Evolutionary conservation across 2,329 filamentous ascomycete species (phyloP).

Genomic region (Aspergillus sp.): DNA sequence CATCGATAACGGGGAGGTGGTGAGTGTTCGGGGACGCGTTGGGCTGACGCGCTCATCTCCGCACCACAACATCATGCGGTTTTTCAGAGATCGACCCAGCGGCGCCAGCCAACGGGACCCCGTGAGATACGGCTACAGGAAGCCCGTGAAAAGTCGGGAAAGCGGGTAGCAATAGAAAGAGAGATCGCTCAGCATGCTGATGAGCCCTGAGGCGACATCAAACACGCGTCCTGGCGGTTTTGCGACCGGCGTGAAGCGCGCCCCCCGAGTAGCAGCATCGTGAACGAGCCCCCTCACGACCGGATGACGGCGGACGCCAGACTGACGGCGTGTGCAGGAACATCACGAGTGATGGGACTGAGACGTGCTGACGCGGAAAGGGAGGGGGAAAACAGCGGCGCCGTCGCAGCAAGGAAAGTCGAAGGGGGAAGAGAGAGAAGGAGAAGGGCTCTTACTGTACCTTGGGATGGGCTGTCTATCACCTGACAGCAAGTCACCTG

Average conservation of each 20-base stretch:
- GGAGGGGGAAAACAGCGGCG: conserved; percentile 10
- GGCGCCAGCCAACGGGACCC: background rate
- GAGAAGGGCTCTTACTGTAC: conserved; percentile 26
- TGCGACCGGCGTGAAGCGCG: conserved; percentile 27
- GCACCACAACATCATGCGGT: conserved; percentile 11
- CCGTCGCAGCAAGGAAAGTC: conserved; percentile 13
- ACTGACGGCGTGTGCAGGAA: background rate
- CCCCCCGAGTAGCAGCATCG: conserved; percentile 12
- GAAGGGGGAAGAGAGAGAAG: conserved; percentile 17
- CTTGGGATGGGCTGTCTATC: conserved; percentile 40
- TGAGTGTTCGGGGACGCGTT: conserved; percentile 28
- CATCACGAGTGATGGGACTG: conserved; percentile 1
- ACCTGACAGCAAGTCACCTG: conserved; percentile 48
- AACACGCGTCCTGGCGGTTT: conserved; percentile 28
- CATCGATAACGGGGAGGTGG: background rate
- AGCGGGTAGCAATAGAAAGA: background rate
- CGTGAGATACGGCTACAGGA: background rate
- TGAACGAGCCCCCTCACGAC: conserved; percentile 2
- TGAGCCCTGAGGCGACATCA: conserved; percentile 13
- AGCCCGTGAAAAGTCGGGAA: conserved; percentile 1
- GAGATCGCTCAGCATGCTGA: background rate
- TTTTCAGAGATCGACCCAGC: background rate
- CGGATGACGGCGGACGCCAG: conserved; percentile 12
- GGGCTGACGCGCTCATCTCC: conserved; percentile 28
- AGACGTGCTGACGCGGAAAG: conserved; percentile 10